Evolutionary conservation across 1,284 basidiomycete genomes (phyloP).

Genomic region (Somion occarium): DNA sequence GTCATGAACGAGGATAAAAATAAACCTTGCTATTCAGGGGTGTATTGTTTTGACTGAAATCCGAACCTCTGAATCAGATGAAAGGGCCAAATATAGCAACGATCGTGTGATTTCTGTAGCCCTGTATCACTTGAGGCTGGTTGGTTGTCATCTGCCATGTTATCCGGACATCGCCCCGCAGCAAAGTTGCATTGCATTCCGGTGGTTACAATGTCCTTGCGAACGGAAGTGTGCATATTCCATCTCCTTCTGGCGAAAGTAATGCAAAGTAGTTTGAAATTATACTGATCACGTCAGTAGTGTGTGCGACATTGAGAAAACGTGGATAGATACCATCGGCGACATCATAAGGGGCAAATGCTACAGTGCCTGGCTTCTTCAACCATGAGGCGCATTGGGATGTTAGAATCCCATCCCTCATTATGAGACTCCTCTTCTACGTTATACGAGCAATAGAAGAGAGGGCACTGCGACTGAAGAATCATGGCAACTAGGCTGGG

Average conservation of each 20-base stretch:
- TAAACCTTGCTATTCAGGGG: background rate
- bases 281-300: too few relatives aligned
- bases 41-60: background rate
- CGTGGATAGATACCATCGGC: too few relatives aligned
- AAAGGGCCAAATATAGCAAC: background rate
- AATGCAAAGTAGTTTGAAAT: too few relatives aligned
- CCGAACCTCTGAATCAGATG: background rate
- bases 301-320: too few relatives aligned
- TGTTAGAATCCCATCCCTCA: too few relatives aligned
- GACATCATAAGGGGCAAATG: too few relatives aligned
- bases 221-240: background rate
- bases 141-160: background rate
- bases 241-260: background rate
- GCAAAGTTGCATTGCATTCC: background rate
- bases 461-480: too few relatives aligned
- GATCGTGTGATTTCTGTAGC: background rate
- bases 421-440: too few relatives aligned
- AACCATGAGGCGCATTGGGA: too few relatives aligned
- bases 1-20: constrained; percentile 3
- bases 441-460: too few relatives aligned
- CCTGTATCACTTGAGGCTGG: background rate
- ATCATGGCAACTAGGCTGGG: too few relatives aligned
- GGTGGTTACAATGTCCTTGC: background rate
- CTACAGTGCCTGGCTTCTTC: too few relatives aligned
- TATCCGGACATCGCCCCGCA: background rate